Base-by-base conservation (phyloP, 768 basidiomycete genomes). In the Rhodotorula toruloides region DNA sequence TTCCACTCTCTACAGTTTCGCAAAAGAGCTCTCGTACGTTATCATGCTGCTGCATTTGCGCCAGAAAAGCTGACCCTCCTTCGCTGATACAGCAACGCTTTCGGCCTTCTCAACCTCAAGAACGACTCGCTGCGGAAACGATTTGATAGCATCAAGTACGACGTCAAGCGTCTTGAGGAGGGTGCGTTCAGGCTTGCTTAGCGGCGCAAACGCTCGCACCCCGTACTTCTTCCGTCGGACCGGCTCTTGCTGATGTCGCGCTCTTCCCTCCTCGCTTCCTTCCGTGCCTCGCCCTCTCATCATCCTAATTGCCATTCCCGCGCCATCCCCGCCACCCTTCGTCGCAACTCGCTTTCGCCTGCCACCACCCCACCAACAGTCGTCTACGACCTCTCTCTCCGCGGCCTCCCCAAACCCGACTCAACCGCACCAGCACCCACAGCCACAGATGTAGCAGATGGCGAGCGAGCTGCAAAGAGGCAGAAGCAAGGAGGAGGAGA, bases 71-170 rank as follows among this genome's bases (percentile, higher is more conserved):
- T 40, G 40, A 40, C 40, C 12, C 52, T 76, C 40, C 37, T 73
- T 77, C 52, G 53, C 75, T 56, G 4, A 19, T 10, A 46, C 37
- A 62, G 61, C 2, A 68, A 64, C 50, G 70, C 70, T 8, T 61
- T 68, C 21, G 63, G 73, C 19, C 57, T 75, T 14, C 69, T 80
- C 27, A 81, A 81, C 61, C 75, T 81, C 22, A 77, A 80, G 63
- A 81, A 81, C 67, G 80, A 81, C 63, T 75, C 76, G 32, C 71
- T 80, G 19, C 64, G 79, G 46, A 76, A 79, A 34, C 74, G 77
- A 36, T 80, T 79, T 63, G 79, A 79, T 72, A 75, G 76, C 27
- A 70, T 80, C 58, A 79, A 80, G 68, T 81, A 80, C 73, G 79
- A 80, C 56, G 71, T 80, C 46, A 79, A 79, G 75, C 68, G 74